Percentiles rank a stretch among this genome's conserved stretches.
Evolutionary conservation across 2,329 filamentous ascomycete genomes (phyloP).

Genomic region (Ophiostoma triangulosporum): DNA sequence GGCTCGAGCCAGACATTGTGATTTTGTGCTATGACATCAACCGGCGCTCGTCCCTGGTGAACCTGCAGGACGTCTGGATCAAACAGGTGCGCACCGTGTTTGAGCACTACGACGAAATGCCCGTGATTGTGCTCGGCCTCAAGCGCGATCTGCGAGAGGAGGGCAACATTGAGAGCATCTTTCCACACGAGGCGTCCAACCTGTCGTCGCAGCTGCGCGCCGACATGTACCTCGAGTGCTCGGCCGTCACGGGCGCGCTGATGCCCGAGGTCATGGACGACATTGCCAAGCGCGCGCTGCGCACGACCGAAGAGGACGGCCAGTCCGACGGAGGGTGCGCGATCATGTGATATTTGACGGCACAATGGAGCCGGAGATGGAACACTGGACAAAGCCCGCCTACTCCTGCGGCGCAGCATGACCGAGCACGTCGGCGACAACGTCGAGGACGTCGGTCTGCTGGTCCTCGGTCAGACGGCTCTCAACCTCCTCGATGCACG

Average conservation of each 20-base stretch:
- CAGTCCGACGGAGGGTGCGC: constrained; percentile 42
- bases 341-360: constrained; percentile 28
- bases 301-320: constrained; percentile 32
- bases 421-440: constrained; percentile 45
- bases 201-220: constrained; percentile 44
- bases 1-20: constrained; percentile 43
- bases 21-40: constrained; percentile 50
- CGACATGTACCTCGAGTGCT: constrained; percentile 52
- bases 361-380: no score
- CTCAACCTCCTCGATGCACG: constrained; percentile 51
- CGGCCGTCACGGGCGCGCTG: constrained; percentile 45
- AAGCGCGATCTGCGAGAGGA: constrained; percentile 48
- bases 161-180: constrained; percentile 44
- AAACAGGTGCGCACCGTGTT: constrained; percentile 39
- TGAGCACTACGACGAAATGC: constrained; percentile 32
- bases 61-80: constrained; percentile 46
- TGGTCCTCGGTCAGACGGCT: constrained; percentile 45
- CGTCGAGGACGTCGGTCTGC: constrained; percentile 42
- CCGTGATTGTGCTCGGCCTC: constrained; percentile 43
- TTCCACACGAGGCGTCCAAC: constrained; percentile 46
- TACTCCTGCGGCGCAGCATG: constrained; percentile 28
- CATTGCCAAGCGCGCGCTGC: constrained; percentile 41
- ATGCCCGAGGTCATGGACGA: constrained; percentile 45
- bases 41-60: constrained; percentile 42
- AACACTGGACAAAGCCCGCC: constrained; percentile 23